phyloP scores from a whole-genome alignment of 108 stramenopile genomes.

The Parietichytrium sp. region DNA sequence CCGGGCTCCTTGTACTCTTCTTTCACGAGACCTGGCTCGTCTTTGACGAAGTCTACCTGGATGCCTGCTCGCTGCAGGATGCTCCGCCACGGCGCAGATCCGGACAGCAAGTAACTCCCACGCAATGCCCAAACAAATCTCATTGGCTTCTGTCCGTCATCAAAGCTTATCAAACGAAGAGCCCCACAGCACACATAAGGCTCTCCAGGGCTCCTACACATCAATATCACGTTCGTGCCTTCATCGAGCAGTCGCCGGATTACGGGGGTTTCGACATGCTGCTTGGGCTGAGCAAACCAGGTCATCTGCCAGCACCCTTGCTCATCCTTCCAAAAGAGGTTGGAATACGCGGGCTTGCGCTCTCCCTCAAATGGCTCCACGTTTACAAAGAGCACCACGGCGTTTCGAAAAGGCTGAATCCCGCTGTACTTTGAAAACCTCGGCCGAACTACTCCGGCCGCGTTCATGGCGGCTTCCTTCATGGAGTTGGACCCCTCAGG shows the following conservation, averaged over 20 bases:
- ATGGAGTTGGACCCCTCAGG: background rate
- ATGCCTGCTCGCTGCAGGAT: too few relatives aligned
- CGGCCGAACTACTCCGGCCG: background rate
- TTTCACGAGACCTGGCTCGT: too few relatives aligned
- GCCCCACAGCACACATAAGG: too few relatives aligned
- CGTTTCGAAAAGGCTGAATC: background rate
- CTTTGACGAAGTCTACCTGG: too few relatives aligned
- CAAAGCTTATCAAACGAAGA: too few relatives aligned
- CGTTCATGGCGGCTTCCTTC: slow-evolving; percentile 8
- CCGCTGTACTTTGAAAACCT: background rate
- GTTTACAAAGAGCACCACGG: background rate
- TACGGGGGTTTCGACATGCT: background rate
- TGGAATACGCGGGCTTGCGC: background rate
- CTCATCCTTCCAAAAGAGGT: background rate
- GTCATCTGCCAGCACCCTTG: background rate
- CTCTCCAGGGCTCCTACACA: too few relatives aligned
- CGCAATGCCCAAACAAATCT: too few relatives aligned
- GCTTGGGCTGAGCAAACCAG: background rate
- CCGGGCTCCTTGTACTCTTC: too few relatives aligned
- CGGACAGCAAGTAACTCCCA: too few relatives aligned
- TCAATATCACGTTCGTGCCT: too few relatives aligned
- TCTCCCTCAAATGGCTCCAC: background rate
- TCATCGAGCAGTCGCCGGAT: background rate
- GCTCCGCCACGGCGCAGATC: too few relatives aligned
- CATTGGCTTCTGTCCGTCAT: too few relatives aligned